Evolutionary conservation across 495 filamentous ascomycete genomes (phyloP).

Genomic region (Sphaerosporella brunnea): DNA sequence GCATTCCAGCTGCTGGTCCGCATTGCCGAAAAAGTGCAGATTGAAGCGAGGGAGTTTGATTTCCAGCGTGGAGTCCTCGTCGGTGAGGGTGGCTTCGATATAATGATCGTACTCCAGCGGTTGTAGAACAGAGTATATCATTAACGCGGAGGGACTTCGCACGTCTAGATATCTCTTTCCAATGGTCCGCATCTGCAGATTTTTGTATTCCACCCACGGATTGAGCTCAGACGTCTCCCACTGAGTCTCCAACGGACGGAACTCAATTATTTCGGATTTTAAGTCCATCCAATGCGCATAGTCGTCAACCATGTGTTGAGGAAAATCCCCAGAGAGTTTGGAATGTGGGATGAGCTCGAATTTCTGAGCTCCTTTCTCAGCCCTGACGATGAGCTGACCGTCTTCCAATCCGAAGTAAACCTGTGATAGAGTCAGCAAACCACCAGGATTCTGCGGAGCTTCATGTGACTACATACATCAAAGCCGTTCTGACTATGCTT

Average conservation of each 20-base stretch:
- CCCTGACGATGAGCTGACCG: not conserved
- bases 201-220: constrained; percentile 9
- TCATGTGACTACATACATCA: not conserved
- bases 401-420: not conserved
- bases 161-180: constrained; percentile 18
- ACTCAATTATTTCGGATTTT: constrained; percentile 31
- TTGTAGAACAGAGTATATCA: constrained; percentile 26
- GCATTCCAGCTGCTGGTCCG: constrained; percentile 29
- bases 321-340: constrained; percentile 32
- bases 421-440: not conserved
- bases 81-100: constrained; percentile 30
- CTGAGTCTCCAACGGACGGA: constrained; percentile 29
- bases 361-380: not conserved
- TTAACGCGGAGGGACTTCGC: constrained; percentile 24
- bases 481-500: not conserved
- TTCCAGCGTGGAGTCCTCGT: constrained; percentile 3
- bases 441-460: not conserved
- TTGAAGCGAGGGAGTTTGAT: constrained; percentile 34
- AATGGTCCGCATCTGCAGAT: not conserved
- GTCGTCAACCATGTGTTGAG: constrained; percentile 30
- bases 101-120: constrained; percentile 26
- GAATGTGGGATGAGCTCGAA: constrained; percentile 32
- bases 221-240: constrained; percentile 28
- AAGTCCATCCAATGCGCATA: constrained; percentile 45
- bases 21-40: constrained; percentile 33